Evolutionary conservation across 1,139 yeast genomes (phyloP), one percentile per base, ranked within the genome.

Genomic region (Yamadazyma taylorii): DNA sequence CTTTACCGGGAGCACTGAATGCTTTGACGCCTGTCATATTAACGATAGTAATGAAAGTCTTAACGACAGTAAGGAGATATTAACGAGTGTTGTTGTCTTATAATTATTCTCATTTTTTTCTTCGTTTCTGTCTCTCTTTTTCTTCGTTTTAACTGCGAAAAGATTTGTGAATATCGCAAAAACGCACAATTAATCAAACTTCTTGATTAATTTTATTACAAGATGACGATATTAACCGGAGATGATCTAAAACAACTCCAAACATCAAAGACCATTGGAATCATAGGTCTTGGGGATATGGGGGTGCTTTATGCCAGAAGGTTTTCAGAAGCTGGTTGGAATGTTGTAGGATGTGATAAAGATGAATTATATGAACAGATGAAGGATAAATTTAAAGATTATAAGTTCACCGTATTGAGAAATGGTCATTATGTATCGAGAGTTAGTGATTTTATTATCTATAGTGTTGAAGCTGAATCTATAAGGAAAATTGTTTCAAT

Each of bases 221-320:
- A n/a, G 10, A 21, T 38, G 41, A 32, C 28, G 2, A 30, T 42
- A 23, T 21, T 49, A 17, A 29, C 41, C 14, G 45, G 43, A 13
- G 49, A 42, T 3, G 45, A 48, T 33, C 33, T 46, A 4, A 36
- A 39, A 17, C 33, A 37, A 13, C 46, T 55, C 9, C 43, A 55
- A 34, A 15, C 29, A 9, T 34, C 68, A 25, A 84, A 80, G 55
- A 69, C 68, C 28, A 76, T 92, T 34, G 98, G 98, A 2, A 85
- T 92, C 46, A 90, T 92, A 40, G 98, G 98, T 1, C 75, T 92
- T 30, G 98, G 98, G 19, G 98, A 92, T 58, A 92, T 92, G 98
- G 98, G 98, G 12, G 66, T 78, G 31, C 64, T 92, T 47, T 92
- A 92, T 53, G 97, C 97, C 42, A 69, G 72, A 13, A 65, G 84